phyloP scores from a whole-genome alignment of 306 rosid genomes.

The Sophora flavescens region DNA sequence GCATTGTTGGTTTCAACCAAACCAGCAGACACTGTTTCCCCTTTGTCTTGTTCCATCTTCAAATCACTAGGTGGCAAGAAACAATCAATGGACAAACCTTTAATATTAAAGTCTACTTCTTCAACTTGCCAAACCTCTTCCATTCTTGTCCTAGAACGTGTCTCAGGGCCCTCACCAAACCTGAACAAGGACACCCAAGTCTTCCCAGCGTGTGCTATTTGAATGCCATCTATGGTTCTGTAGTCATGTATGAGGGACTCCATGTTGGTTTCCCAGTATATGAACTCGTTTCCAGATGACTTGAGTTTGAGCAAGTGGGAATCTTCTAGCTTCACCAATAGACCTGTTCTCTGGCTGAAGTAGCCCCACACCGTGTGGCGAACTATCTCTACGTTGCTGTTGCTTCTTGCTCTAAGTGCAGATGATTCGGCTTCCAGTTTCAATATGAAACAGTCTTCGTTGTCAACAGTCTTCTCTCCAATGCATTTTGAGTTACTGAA shows the following conservation, averaged over 20 bases:
- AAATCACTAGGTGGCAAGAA: constrained; percentile 88
- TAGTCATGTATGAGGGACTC: constrained; percentile 76
- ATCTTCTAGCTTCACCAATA: constrained; percentile 79
- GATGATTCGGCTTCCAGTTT: constrained; percentile 72
- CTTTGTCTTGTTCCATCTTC: constrained; percentile 64
- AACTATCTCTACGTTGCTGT: constrained; percentile 73
- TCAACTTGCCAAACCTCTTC: constrained; percentile 90
- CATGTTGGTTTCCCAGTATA: constrained; percentile 96
- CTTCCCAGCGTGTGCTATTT: constrained; percentile 79
- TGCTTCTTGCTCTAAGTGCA: constrained; percentile 73
- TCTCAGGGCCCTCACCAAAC: constrained; percentile 67
- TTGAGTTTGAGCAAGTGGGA: constrained; percentile 82
- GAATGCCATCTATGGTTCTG: constrained; percentile 69
- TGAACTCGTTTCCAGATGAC: constrained; percentile 50
- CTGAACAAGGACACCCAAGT: constrained; percentile 74
- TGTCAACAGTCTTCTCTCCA: constrained; percentile 81
- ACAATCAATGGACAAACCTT: constrained; percentile 83
- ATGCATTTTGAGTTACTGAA: constrained; percentile 72
- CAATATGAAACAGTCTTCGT: constrained; percentile 83
- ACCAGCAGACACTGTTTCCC: constrained; percentile 29
- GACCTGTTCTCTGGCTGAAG: constrained; percentile 91
- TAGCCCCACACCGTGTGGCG: constrained; percentile 91
- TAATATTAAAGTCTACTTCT: constrained; percentile 85
- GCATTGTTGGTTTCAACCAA: constrained; percentile 32
- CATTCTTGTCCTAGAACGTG: constrained; percentile 76